These are phyloP conservation scores for Aspergillus arachidicola DNA, from an alignment of 2,329 filamentous ascomycete genomes.

Conservation along the genomic window DNA sequence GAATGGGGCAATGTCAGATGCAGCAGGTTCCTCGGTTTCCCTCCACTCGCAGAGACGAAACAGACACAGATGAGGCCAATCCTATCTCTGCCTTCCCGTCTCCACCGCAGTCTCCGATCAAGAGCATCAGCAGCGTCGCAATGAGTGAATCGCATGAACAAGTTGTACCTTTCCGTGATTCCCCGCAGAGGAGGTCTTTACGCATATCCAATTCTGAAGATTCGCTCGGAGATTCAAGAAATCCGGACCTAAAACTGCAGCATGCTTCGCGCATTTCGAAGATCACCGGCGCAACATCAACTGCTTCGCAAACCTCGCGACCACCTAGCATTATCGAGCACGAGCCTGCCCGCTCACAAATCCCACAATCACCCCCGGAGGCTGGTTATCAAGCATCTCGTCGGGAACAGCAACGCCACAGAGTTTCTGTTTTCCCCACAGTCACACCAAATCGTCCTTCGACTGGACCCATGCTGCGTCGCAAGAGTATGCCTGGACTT, in stretches of 20 bases:
- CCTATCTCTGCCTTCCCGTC: slow-evolving; percentile 30
- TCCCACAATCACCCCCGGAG: slow-evolving; percentile 7
- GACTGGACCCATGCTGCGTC: slow-evolving; percentile 25
- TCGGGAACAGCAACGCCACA: slow-evolving; percentile 16
- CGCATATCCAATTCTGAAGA: slow-evolving; percentile 35
- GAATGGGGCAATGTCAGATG: slow-evolving; percentile 17
- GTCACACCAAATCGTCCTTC: slow-evolving; percentile 8
- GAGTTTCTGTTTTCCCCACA: slow-evolving; percentile 17
- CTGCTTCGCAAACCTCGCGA: slow-evolving; percentile 20
- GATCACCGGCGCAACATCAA: slow-evolving; percentile 8
- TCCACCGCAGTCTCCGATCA: slow-evolving; percentile 36
- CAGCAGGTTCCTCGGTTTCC: slow-evolving; percentile 24
- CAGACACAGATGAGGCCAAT: slow-evolving; percentile 16
- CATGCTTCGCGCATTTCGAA: slow-evolving; percentile 22
- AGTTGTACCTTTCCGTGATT: slow-evolving; percentile 14
- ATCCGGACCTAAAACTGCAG: slow-evolving; percentile 9
- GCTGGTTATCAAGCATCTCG: background rate
- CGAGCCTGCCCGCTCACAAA: slow-evolving; percentile 13
- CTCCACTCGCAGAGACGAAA: slow-evolving; percentile 17
- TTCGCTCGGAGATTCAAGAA: slow-evolving; percentile 23
- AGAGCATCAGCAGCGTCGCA: slow-evolving; percentile 27
- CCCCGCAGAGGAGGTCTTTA: slow-evolving; percentile 22
- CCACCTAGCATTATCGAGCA: slow-evolving; percentile 24
- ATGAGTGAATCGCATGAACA: slow-evolving; percentile 26
- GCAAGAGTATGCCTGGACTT: slow-evolving; percentile 38